phyloP scores from a whole-genome alignment of 2,329 filamentous ascomycete genomes.

The Cercospora janseana region DNA sequence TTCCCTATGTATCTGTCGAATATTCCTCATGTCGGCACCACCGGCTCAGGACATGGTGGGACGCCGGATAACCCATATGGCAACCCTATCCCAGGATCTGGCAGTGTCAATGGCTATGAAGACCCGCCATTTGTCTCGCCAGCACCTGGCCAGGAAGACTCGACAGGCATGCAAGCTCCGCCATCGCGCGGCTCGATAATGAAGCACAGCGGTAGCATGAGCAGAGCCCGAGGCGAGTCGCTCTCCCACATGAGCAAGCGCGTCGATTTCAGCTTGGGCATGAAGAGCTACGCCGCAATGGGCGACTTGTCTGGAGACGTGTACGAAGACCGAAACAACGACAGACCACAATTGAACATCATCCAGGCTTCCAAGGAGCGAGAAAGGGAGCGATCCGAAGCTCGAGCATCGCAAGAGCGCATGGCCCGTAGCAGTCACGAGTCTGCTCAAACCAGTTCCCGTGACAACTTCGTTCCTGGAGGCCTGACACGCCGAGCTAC shows the following conservation, averaged over 20 bases:
- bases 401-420: constrained; percentile 26
- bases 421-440: constrained; percentile 27
- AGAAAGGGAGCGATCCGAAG: constrained; percentile 20
- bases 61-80: constrained; percentile 48
- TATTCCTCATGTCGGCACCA: constrained; percentile 46
- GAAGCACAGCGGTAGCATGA: constrained; percentile 20
- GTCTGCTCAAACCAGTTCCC: constrained; percentile 31
- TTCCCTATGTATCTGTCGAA: constrained; percentile 65
- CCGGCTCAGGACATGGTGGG: constrained; percentile 44
- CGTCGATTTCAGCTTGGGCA: constrained; percentile 70
- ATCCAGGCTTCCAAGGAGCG: constrained; percentile 39
- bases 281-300: constrained; percentile 55
- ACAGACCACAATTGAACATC: constrained; percentile 45
- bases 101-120: constrained; percentile 31
- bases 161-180: constrained; percentile 21
- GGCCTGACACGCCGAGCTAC: constrained; percentile 34
- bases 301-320: constrained; percentile 64
- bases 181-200: constrained; percentile 52
- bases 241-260: constrained; percentile 59
- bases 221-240: constrained; percentile 56
- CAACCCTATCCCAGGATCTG: constrained; percentile 28
- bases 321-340: constrained; percentile 55
- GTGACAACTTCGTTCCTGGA: constrained; percentile 27
- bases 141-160: constrained; percentile 22
- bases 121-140: constrained; percentile 47